Evolutionary conservation across 225 moss, liverwort and hornwort species (phyloP).

Genomic region (Rhytidiadelphus loreus): DNA sequence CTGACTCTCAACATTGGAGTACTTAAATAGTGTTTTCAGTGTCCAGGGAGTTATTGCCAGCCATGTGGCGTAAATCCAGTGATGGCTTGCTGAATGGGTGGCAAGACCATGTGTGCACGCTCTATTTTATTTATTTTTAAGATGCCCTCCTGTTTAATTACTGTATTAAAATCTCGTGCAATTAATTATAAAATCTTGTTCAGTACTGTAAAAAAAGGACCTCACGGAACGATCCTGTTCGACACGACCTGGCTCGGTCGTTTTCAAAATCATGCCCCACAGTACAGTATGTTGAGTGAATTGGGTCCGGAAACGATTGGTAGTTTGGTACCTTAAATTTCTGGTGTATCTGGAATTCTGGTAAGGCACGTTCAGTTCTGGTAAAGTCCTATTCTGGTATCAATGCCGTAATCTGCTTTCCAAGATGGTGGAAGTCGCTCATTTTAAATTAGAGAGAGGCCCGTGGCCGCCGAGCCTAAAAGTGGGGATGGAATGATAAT

Average conservation of each 20-base stretch:
- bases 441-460: not conserved
- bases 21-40: not conserved
- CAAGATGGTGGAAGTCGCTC: not conserved
- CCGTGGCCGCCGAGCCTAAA: not conserved
- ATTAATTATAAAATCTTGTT: not conserved
- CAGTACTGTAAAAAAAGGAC: not conserved
- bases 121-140: not conserved
- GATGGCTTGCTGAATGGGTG: not conserved
- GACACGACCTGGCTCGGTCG: too few species aligned
- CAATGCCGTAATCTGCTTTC: not conserved
- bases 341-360: not conserved
- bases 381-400: not conserved
- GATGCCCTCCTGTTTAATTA: not conserved
- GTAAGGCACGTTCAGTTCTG: not conserved
- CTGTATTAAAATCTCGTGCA: not conserved
- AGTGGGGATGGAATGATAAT: not conserved
- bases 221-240: not conserved
- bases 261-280: too few species aligned
- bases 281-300: not conserved
- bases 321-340: not conserved
- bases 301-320: not conserved
- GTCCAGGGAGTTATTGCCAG: not conserved
- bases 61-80: not conserved
- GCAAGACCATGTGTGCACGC: not conserved
- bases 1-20: too few species aligned